Evolutionary conservation across 345 rosid species (phyloP).

Genomic region (Euphorbia peplus): DNA sequence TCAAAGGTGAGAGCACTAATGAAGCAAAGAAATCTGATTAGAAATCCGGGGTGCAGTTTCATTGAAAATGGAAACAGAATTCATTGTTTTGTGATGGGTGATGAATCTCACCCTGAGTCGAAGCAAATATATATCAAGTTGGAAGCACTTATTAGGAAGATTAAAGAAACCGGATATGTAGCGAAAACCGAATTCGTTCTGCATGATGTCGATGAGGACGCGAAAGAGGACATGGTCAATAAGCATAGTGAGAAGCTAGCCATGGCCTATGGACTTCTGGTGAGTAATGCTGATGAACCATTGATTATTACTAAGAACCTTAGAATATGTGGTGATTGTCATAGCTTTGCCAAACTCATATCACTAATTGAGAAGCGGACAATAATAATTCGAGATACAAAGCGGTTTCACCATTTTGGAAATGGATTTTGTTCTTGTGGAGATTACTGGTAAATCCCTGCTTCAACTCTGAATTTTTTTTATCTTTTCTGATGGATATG

Average conservation of each 20-base stretch:
- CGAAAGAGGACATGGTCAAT: slow-evolving; percentile 57
- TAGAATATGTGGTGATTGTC: slow-evolving; percentile 69
- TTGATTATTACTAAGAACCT: slow-evolving; percentile 67
- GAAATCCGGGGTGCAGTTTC: slow-evolving; percentile 61
- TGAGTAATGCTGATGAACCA: slow-evolving; percentile 35
- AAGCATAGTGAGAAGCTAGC: slow-evolving; percentile 75
- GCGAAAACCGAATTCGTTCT: slow-evolving; percentile 60
- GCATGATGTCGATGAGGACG: slow-evolving; percentile 66
- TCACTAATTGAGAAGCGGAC: slow-evolving; percentile 55
- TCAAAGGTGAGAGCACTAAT: slow-evolving; percentile 47
- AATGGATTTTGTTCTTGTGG: slow-evolving; percentile 60
- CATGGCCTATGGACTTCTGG: slow-evolving; percentile 63
- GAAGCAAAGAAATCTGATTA: slow-evolving; percentile 48
- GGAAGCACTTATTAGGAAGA: slow-evolving; percentile 43
- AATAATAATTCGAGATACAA: slow-evolving; percentile 58
- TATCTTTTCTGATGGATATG: no score
- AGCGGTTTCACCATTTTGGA: slow-evolving; percentile 76
- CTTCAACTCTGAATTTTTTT: no score
- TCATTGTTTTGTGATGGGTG: slow-evolving; percentile 55
- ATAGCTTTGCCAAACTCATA: slow-evolving; percentile 42
- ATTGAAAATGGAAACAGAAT: slow-evolving; percentile 53
- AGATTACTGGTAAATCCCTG: slow-evolving; percentile 76
- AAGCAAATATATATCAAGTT: slow-evolving; percentile 47
- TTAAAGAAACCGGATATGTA: slow-evolving; percentile 38
- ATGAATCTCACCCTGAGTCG: slow-evolving; percentile 55